These are phyloP conservation scores for Blastocystis sp. DNA, from an alignment of 352 stramenopile genomes.

Conservation along the genomic window DNA sequence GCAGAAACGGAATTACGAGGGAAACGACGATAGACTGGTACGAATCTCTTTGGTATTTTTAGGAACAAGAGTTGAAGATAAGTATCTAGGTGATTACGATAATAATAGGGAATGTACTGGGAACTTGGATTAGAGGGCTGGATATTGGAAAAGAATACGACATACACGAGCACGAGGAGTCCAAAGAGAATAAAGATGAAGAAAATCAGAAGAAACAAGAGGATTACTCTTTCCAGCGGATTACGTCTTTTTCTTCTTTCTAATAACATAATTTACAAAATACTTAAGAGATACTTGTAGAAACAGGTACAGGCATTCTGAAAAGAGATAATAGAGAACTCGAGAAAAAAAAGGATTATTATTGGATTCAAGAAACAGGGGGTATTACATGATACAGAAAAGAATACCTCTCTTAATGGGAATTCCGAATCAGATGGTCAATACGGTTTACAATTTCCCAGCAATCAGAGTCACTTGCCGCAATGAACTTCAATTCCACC, in stretches of 20 bases:
- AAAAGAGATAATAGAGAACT: neutral
- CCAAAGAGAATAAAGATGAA: constrained; percentile 40
- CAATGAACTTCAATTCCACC: neutral
- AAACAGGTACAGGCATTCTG: neutral
- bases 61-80: neutral
- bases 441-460: constrained; percentile 50
- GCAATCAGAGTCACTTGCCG: constrained; percentile 19
- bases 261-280: neutral
- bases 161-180: neutral
- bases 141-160: constrained; percentile 15
- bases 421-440: constrained; percentile 50
- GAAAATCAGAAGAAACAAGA: constrained; percentile 33
- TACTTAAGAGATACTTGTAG: neutral
- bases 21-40: constrained; percentile 3
- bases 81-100: neutral
- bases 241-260: constrained; percentile 47
- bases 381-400: too few relatives aligned
- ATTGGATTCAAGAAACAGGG: neutral
- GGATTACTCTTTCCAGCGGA: constrained; percentile 40
- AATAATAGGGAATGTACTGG: neutral
- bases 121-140: neutral
- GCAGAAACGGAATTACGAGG: neutral
- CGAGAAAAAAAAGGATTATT: constrained; percentile 8
- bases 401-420: neutral
- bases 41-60: constrained; percentile 30